Evolutionary conservation across 441 rosid genomes (phyloP), one percentile per base, ranked within the genome.

Genomic region (Populus tomentosa): DNA sequence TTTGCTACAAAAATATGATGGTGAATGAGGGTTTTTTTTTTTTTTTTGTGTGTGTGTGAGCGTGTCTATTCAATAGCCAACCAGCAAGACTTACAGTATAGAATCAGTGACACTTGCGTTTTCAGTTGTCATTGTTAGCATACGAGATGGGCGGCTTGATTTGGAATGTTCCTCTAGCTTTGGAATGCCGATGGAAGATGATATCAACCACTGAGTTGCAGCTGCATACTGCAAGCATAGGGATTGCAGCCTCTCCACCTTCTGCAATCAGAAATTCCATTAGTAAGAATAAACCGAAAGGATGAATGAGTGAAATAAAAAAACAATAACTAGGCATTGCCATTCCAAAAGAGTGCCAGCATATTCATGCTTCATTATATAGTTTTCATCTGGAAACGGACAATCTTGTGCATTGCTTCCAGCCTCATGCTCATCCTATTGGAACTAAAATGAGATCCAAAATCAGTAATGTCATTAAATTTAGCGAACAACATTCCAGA

Each of bases 171-270:
- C 89, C 65, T 86, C 88, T 61, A 74, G 78, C 78, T 79, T 85
- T 26, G 85, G 84, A 69, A 90, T 87, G 80, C 89, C 92, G 8
- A 94, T 61, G 26, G 97, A 92, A 30, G 97, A 92, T 68, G 99
- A 86, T 88, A 96, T 88, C 83, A 96, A 80, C 98, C 98, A 94
- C 78, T 92, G 98, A 61, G 95, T 90, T 36, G 99, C 99, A 33
- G 96, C 95, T 10, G 98, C 98, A 74, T 92, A 96, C 77, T 92
- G 98, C 78, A 92, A 84, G 83, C 98, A 96, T 79, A 94, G 71
- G 6, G 90, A 87, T 86, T 91, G 91, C 85, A 96, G 79, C 89
- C 79, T 96, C 87, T 90, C 98, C 87, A 94, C 91, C 84, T 92
- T 94, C 99, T 96, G 91, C 85, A 84, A 72, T 24, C 30, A 50